These are phyloP conservation scores for Lactarius hatsudake DNA, from an alignment of 768 basidiomycete genomes.

Conservation along the genomic window DNA sequence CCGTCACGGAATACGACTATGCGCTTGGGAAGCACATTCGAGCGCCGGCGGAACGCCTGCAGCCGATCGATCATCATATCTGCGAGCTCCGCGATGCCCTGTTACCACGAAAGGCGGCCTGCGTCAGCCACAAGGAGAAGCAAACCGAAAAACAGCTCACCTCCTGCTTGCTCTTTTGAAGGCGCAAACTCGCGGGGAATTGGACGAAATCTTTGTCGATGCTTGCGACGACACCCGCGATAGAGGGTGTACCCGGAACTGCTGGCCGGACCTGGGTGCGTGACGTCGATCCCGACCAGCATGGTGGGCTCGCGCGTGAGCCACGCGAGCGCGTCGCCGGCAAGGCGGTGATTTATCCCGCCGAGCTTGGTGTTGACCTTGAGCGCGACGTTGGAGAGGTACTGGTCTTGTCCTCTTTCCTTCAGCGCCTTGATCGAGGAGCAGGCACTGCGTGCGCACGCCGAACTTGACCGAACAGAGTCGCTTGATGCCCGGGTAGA, in stretches of 20 bases:
- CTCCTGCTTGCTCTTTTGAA: conserved; percentile 57
- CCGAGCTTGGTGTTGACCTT: conserved; percentile 85
- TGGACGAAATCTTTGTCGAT: conserved; percentile 67
- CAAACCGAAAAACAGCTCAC: conserved; percentile 21
- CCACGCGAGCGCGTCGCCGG: conserved; percentile 57
- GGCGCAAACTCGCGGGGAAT: conserved; percentile 69
- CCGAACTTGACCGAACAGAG: conserved; percentile 74
- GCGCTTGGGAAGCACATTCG: conserved; percentile 55
- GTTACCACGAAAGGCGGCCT: background rate
- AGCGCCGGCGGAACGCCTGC: conserved; percentile 48
- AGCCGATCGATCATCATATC: conserved; percentile 74
- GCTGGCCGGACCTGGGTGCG: conserved; percentile 71
- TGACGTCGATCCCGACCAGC: conserved; percentile 84
- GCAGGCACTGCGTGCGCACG: conserved; percentile 73
- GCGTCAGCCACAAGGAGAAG: background rate
- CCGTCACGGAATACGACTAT: conserved; percentile 78
- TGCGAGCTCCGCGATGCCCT: conserved; percentile 71
- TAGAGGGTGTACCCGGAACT: conserved; percentile 71
- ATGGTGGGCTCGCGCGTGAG: conserved; percentile 66
- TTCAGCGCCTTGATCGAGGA: conserved; percentile 57
- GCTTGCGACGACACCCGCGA: conserved; percentile 81
- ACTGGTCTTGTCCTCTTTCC: conserved; percentile 66
- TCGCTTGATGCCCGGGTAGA: conserved; percentile 81
- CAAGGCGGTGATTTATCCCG: conserved; percentile 72
- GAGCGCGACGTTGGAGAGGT: conserved; percentile 77